Conservation (phyloP, 345 rosid genomes). For the Hibiscus syriacus region DNA sequence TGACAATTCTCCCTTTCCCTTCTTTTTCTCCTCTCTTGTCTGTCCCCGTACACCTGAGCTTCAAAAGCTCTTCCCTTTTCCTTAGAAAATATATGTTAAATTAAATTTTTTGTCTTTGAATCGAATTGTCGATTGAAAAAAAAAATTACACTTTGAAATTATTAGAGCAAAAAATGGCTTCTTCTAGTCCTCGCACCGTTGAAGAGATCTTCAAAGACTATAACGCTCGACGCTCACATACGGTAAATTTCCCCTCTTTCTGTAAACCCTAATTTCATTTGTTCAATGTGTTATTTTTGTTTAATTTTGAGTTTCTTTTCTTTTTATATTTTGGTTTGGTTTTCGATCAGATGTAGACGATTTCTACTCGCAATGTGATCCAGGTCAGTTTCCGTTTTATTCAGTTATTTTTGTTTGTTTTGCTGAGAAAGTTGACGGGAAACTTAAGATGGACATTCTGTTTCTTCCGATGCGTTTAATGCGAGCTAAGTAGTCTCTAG, state of each 20-base stretch:
- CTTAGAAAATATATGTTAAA: too few relatives aligned
- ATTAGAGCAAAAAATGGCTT: slow-evolving; percentile 8
- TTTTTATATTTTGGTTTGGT: neutral
- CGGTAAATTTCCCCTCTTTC: slow-evolving; percentile 33
- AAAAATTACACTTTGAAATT: too few relatives aligned
- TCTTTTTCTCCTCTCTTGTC: neutral
- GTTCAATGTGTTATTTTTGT: neutral
- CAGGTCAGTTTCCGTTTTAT: slow-evolving; percentile 44
- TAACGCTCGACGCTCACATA: slow-evolving; percentile 61
- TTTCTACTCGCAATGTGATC: slow-evolving; percentile 91
- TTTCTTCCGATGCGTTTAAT: neutral
- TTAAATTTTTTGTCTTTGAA: neutral
- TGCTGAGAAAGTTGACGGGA: neutral
- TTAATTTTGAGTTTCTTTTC: slow-evolving; percentile 1
- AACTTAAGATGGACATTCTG: neutral
- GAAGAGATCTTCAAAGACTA: slow-evolving; percentile 80
- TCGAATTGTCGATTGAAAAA: too few relatives aligned
- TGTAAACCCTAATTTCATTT: slow-evolving; percentile 6
- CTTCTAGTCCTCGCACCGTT: slow-evolving; percentile 48
- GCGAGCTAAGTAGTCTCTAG: neutral
- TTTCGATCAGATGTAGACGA: slow-evolving; percentile 74
- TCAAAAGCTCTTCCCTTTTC: neutral
- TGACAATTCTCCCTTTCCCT: neutral
- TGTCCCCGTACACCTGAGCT: neutral
- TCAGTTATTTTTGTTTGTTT: slow-evolving; percentile 1